Percentiles rank a stretch among this genome's conserved stretches.
phyloP scores from a whole-genome alignment of 495 filamentous ascomycete species.

The Hyphodiscus hymeniophilus region DNA sequence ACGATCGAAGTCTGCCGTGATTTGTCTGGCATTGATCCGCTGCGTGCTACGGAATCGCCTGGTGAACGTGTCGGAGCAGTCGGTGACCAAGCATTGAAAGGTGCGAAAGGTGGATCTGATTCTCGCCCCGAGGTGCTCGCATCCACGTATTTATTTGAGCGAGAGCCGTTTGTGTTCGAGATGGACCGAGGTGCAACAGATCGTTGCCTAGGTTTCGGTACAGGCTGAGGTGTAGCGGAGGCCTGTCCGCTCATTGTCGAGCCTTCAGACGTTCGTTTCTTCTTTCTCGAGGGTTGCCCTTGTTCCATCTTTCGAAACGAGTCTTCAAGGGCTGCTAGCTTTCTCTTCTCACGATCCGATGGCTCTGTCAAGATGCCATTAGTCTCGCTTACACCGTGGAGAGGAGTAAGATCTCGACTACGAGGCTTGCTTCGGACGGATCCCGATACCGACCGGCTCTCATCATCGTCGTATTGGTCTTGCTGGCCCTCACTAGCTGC shows the following conservation, averaged over 20 bases:
- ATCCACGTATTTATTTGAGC: slow-evolving; percentile 39
- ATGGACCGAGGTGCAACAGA: slow-evolving; percentile 26
- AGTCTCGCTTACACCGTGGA: slow-evolving; percentile 40
- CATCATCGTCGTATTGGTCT: slow-evolving; percentile 49
- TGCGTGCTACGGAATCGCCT: slow-evolving; percentile 1
- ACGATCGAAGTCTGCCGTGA: slow-evolving; percentile 28
- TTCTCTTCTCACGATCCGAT: slow-evolving; percentile 80
- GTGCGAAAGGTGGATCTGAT: slow-evolving; percentile 39
- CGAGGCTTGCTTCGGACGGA: slow-evolving; percentile 65
- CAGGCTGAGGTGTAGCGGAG: slow-evolving; percentile 28
- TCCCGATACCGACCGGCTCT: slow-evolving; percentile 61
- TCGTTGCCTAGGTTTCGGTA: slow-evolving; percentile 17
- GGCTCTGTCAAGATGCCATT: slow-evolving; percentile 51
- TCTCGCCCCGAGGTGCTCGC: slow-evolving; percentile 39
- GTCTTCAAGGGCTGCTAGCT: slow-evolving; percentile 77
- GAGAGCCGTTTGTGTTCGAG: slow-evolving; percentile 23
- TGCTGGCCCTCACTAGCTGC: slow-evolving; percentile 63
- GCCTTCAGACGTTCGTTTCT: slow-evolving; percentile 53
- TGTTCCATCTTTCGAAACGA: slow-evolving; percentile 59
- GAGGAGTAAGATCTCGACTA: slow-evolving; percentile 75
- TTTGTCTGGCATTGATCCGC: not conserved
- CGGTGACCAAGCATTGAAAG: slow-evolving; percentile 32
- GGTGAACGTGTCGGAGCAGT: slow-evolving; percentile 17
- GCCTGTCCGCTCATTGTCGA: slow-evolving; percentile 30
- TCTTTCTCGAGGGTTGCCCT: slow-evolving; percentile 41